Evolutionary conservation across 1,284 basidiomycete genomes (phyloP), one percentile per base, ranked within the genome.

Genomic region (Cystobasidiaceae sp.): DNA sequence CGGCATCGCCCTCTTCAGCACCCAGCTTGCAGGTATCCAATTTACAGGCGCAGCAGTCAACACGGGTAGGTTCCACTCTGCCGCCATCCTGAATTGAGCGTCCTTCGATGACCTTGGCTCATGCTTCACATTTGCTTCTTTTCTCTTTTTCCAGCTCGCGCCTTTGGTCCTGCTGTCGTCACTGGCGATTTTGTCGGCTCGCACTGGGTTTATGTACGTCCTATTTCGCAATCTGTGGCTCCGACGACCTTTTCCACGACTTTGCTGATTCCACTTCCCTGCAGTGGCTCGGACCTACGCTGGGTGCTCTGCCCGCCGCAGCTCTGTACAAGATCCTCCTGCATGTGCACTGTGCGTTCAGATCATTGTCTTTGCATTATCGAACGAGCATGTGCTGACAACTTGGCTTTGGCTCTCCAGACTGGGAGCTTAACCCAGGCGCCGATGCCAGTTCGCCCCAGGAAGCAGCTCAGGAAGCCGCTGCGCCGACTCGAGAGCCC

Each of bases 281-380:
- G 80, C 83, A 84, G 70, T 86, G 84, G 84, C 74, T 85, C n/a
- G 84, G 85, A 37, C 84, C 84, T 0, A 80, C 80, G 62, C 76
- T 86, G 21, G 85, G 86, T 25, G 81, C 84, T 2, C 71, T 86
- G 21, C 78, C 87, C 32, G 84, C 81, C 23, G 78, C 81, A 13
- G 78, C 68, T 3, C 80, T 87, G 70, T 87, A 86, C 73, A 72
- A 78, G 27, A 67, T 81, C 19, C 77, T 86, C 50, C 86, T 85
- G 72, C 79, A 80, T 19, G 50, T 52, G 19, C 50, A 52, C 50
- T 52, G 50, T 52, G 13, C 3, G 32, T 52, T 15, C 50, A 84
- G 83, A 71, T 72, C 82, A 78, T 13, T 57, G 13, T 13, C 43
- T 33, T 49, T 58, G 37, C 54, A 32, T 32, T 33, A 19, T 27